phyloP scores from a whole-genome alignment of 495 filamentous ascomycete genomes.

The Aspergillus panamensis region DNA sequence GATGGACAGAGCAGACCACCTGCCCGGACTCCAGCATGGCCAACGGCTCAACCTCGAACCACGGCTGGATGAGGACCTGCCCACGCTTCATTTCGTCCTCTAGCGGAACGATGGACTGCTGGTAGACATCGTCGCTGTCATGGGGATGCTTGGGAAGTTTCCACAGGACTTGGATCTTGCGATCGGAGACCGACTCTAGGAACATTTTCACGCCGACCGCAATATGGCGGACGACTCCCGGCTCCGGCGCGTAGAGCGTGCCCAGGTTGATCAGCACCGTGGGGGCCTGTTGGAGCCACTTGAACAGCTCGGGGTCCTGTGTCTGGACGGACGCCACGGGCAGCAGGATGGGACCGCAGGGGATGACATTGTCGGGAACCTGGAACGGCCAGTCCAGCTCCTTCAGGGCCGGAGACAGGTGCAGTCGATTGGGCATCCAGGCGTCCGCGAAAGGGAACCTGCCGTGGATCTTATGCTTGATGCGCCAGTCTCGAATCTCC shows the following conservation, averaged over 20 bases:
- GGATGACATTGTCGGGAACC: constrained; percentile 42
- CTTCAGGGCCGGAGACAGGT: constrained; percentile 36
- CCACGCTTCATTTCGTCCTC: constrained; percentile 26
- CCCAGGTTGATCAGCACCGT: constrained; percentile 52
- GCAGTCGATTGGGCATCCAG: constrained; percentile 35
- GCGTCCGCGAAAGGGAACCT: constrained; percentile 32
- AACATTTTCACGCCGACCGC: constrained; percentile 33
- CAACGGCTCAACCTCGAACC: constrained; percentile 48
- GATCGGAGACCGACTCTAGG: constrained; percentile 21
- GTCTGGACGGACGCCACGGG: constrained; percentile 31
- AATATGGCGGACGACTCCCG: constrained; percentile 34
- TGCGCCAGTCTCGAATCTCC: constrained; percentile 26
- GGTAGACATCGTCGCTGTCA: constrained; percentile 24
- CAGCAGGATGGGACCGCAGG: constrained; percentile 46
- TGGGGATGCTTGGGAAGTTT: constrained; percentile 37
- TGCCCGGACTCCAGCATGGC: constrained; percentile 44
- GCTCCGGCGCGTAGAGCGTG: constrained; percentile 36
- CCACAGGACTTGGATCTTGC: constrained; percentile 45
- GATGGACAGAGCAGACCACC: constrained; percentile 48
- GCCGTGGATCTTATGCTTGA: constrained; percentile 25
- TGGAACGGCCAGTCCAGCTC: constrained; percentile 45
- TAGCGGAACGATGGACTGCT: constrained; percentile 26
- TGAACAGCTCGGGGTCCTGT: constrained; percentile 38
- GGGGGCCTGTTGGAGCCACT: constrained; percentile 43
- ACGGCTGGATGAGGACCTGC: constrained; percentile 36